phyloP scores from a whole-genome alignment of 495 filamentous ascomycete genomes.

The Lindgomyces ingoldianus region DNA sequence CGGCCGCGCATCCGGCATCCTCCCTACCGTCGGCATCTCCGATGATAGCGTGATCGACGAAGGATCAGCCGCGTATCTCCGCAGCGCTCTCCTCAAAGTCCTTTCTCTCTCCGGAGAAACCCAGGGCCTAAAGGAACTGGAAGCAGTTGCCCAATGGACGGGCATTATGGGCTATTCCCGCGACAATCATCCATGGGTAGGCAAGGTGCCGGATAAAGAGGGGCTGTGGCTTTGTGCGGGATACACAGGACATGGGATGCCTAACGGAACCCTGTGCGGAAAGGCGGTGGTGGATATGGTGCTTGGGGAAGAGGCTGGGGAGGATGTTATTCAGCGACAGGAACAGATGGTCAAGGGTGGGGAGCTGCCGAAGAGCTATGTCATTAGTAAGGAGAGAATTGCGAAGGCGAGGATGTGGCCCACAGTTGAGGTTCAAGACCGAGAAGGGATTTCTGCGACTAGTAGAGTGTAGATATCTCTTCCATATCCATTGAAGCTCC shows the following conservation, averaged over 20 bases:
- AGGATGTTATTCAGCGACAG: conserved; percentile 15
- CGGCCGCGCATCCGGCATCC: conserved; percentile 52
- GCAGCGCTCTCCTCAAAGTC: conserved; percentile 46
- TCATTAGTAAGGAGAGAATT: conserved; percentile 43
- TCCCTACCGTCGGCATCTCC: conserved; percentile 56
- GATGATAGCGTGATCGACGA: conserved; percentile 60
- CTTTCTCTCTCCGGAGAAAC: conserved; percentile 47
- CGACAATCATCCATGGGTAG: conserved; percentile 71
- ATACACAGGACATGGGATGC: conserved; percentile 76
- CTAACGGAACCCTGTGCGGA: conserved; percentile 68
- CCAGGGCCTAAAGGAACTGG: conserved; percentile 50
- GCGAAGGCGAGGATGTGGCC: conserved; percentile 34
- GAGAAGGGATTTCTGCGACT: conserved; percentile 9
- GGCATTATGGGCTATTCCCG: conserved; percentile 79
- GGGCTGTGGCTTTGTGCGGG: conserved; percentile 43
- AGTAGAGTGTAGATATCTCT: neutral
- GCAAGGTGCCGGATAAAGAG: conserved; percentile 50
- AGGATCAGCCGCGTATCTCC: conserved; percentile 54
- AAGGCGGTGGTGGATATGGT: conserved; percentile 68
- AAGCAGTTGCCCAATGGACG: conserved; percentile 69
- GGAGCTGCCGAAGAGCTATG: conserved; percentile 40
- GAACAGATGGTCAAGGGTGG: conserved; percentile 28
- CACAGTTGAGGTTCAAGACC: conserved; percentile 37
- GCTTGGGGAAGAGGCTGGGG: conserved; percentile 43
- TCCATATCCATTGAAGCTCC: neutral